Base-by-base conservation (phyloP, 2,329 filamentous ascomycete species). In the Penicillium vulpinum region DNA sequence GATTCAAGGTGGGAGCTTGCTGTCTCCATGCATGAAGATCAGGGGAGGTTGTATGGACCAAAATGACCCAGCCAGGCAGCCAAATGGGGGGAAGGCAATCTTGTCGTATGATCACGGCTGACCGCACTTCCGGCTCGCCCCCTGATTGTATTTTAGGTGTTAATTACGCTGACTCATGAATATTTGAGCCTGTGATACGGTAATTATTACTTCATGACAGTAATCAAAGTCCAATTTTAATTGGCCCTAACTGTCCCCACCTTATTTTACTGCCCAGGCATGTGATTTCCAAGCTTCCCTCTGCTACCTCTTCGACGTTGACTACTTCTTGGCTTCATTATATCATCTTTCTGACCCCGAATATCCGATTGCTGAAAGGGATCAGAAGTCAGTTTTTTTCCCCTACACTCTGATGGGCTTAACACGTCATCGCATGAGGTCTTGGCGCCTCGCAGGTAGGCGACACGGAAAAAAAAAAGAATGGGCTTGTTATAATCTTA, bases 91-190 rank as follows among this genome's bases (percentile, higher is more conserved):
- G 54, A 28, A 36, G 41, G n/a, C 47, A 51, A 16, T 54, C 56
- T 50, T 21, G 54, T 58, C 67, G 68, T 70, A 71, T 71, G 68
- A 71, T 71, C 69, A 63, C 68, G 68, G 69, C 62, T 64, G 46
- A 43, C 51, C 54, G 62, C 56, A 47, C 55, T 70, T 70, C 69
- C 69, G 68, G 63, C 64, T 55, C 41, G 26, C 28, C 48, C 41
- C 54, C 54, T 56, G 54, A 52, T n/a, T 10, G 54, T 45, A 45
- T 52, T 6, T 11, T 1, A 13, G 4, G 2, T 13, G 48, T 56
- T 47, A 48, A 53, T 54, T 54, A 35, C 43, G 26, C 28, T 55
- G 38, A 55, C n/a, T 51, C 52, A 55, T 33, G 13, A n/a, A 0
- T 5, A 6, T 36, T 29, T 21, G 1, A 0, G 5, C 2, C 2